These are phyloP conservation scores for Monosporozyma yasuniensis DNA, from an alignment of 805 yeast genomes.

Conservation along the genomic window DNA sequence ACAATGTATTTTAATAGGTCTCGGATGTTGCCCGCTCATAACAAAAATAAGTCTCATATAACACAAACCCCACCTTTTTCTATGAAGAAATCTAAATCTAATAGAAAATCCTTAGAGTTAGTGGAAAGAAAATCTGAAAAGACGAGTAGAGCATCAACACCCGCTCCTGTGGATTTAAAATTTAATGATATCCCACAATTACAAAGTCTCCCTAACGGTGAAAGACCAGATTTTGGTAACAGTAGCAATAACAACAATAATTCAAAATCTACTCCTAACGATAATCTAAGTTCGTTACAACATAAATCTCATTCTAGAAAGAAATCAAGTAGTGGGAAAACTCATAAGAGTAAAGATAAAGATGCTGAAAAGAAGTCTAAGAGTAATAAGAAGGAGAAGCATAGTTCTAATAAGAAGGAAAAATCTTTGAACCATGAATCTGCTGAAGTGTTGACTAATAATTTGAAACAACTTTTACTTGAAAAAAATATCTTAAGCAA, in stretches of 20 bases:
- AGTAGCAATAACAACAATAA: conserved; percentile 2
- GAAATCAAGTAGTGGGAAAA: neutral
- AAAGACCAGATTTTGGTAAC: conserved; percentile 27
- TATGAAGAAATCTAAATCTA: neutral
- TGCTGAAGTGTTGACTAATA: conserved; percentile 2
- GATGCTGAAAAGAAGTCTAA: neutral
- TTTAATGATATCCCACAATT: conserved; percentile 14
- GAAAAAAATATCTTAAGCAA: conserved; percentile 1
- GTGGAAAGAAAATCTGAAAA: neutral
- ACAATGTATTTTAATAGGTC: conserved; percentile 29
- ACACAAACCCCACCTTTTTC: neutral
- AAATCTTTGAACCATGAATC: neutral
- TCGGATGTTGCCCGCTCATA: conserved; percentile 20
- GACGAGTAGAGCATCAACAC: neutral
- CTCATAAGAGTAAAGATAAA: neutral
- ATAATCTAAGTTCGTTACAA: neutral
- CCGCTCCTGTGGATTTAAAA: neutral
- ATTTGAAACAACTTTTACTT: conserved; percentile 6
- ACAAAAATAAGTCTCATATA: conserved; percentile 18
- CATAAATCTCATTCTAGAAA: conserved; percentile 2
- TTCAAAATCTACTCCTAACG: too few relatives aligned
- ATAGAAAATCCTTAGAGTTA: conserved; percentile 3
- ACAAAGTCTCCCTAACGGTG: conserved; percentile 27
- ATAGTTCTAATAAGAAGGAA: neutral
- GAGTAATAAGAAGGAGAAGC: conserved; percentile 1